Conservation (phyloP, 192 early-diverging fungal species). For the Backusella tuberculispora region DNA sequence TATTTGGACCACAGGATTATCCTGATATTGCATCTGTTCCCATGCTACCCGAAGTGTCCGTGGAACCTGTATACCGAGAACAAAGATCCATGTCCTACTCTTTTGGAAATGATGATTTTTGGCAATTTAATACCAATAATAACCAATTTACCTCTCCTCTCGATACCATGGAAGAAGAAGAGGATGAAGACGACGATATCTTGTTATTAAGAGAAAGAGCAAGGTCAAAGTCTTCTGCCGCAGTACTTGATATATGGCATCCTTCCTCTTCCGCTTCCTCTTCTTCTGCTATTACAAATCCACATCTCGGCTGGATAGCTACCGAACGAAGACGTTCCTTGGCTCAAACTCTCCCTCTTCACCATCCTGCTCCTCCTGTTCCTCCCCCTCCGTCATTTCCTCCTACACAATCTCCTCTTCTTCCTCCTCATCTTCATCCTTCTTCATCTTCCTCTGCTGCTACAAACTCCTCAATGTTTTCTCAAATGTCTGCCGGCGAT, state of each 20-base stretch:
- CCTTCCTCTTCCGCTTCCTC: background rate
- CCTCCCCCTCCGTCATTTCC: constrained; percentile 6
- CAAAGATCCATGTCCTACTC: constrained; percentile 63
- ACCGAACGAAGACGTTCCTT: constrained; percentile 7
- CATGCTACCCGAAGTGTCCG: constrained; percentile 42
- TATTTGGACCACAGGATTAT: constrained; percentile 1
- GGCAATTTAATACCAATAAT: constrained; percentile 33
- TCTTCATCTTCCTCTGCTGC: background rate
- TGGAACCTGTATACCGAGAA: constrained; percentile 49
- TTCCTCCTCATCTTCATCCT: background rate
- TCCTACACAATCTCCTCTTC: constrained; percentile 5
- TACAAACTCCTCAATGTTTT: background rate
- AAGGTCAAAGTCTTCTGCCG: constrained; percentile 68
- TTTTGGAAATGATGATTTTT: constrained; percentile 45
- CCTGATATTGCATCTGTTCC: constrained; percentile 39
- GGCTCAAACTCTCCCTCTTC: constrained; percentile 3
- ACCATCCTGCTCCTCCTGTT: constrained; percentile 5
- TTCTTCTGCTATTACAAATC: constrained; percentile 6
- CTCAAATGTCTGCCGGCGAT: constrained; percentile 25
- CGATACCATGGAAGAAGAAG: constrained; percentile 36
- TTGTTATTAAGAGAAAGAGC: constrained; percentile 49
- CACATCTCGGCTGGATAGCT: constrained; percentile 1
- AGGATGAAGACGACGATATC: constrained; percentile 36
- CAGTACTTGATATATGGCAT: constrained; percentile 53
- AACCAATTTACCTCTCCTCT: constrained; percentile 18